Evolutionary conservation across 805 yeast species (phyloP).

Genomic region (Wickerhamomyces alni): DNA sequence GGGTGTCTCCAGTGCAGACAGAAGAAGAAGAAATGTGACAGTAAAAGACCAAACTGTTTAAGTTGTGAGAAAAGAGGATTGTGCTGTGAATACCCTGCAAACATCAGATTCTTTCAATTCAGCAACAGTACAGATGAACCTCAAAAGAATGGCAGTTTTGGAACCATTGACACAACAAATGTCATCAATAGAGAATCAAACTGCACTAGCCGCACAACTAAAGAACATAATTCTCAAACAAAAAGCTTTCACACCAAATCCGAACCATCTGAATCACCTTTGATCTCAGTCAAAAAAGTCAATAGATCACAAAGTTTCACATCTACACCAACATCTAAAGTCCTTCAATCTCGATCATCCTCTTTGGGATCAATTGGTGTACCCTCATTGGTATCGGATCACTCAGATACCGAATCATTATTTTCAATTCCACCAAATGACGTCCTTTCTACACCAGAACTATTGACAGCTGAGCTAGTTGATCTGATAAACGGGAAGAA

Average conservation of each 20-base stretch:
- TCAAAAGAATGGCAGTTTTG: not conserved
- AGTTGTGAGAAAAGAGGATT: conserved; percentile 21
- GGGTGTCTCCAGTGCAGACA: conserved; percentile 25
- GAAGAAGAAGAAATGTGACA: conserved; percentile 26
- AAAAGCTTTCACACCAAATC: not conserved
- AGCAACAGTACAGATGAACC: not conserved
- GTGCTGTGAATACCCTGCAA: conserved; percentile 21
- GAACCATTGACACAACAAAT: not conserved
- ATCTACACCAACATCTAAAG: not conserved
- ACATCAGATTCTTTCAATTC: conserved; percentile 19
- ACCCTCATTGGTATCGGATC: conserved; percentile 7
- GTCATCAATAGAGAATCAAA: not conserved
- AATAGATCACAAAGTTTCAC: not conserved
- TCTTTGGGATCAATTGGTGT: conserved; percentile 3
- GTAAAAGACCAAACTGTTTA: conserved; percentile 19
- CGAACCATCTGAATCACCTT: not conserved
- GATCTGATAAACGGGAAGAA: not conserved
- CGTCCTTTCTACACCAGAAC: not conserved
- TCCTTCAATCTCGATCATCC: conserved; percentile 6
- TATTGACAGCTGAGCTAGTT: not conserved
- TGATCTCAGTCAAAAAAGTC: not conserved
- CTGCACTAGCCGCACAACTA: too few relatives aligned
- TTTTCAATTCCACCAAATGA: not conserved
- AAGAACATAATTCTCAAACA: not conserved
- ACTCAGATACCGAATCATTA: conserved; percentile 3